Base-by-base conservation (phyloP, 257 asterid genomes). In the Solanum chmielewskii region DNA sequence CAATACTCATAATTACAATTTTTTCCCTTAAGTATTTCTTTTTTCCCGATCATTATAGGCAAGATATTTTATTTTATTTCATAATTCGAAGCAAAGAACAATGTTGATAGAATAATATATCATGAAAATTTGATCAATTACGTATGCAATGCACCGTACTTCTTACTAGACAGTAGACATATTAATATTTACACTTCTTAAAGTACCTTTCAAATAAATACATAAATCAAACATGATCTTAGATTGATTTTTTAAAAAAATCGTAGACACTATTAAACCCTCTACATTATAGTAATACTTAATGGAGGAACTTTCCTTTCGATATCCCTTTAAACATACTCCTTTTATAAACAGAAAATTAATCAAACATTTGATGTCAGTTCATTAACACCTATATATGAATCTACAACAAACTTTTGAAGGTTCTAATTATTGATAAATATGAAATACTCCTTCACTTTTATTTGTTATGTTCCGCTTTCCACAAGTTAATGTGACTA, bases 381-480 rank as follows among this genome's bases (percentile, higher is more conserved):
- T 33, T 23, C 14, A 35, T 73, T 9, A 35, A 70, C 42, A 21
- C 37, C 41, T 69, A n/a, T 37, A 18, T 39, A 11, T 9, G 11
- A 56, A n/a, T 23, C 9, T 1, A 41, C 44, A 18, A 52, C 18
- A 59, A 62, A 20, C 6, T 91, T 90, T 77, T 59, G 93, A 91
- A 88, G 89, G 84, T 85, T 91, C 90, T 86, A 88, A 52, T 87
- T 91, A 94, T 33, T 89, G 91, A 47, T 86, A 80, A n/a, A 91
- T 93, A 33, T 92, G 92, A 56, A 93, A 85, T 88, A 64, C 4
- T 52, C 4, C 7, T 52, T 0, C n/a, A 16, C 4, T 52, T 52
- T 52, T 52, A 52, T 15, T 52, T 52, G 23, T 49, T 52, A 16
- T 16, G 62, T 0, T 52, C 4, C 1, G 10, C 0, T 52, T 52